Percentiles rank a stretch among this genome's conserved stretches.
These are phyloP conservation scores for Globisporangium sylvaticum DNA, from an alignment of 352 stramenopile genomes.

Conservation along the genomic window DNA sequence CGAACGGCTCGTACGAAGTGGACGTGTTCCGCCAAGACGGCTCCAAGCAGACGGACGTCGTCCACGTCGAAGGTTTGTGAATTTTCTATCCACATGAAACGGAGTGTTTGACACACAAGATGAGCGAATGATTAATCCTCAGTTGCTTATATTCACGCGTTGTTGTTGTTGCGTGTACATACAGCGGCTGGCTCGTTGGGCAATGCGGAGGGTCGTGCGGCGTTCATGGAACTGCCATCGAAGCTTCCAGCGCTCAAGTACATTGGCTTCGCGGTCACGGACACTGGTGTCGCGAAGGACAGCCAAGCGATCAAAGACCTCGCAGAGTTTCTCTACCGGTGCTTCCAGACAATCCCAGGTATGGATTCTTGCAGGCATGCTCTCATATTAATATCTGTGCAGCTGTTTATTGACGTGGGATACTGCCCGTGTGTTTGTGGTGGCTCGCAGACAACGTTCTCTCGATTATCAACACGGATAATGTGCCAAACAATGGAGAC, in stretches of 20 bases:
- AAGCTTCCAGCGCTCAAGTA: slow-evolving; percentile 25
- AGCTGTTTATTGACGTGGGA: neutral
- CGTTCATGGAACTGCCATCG: slow-evolving; percentile 27
- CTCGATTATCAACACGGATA: slow-evolving; percentile 81
- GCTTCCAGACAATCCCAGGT: slow-evolving; percentile 36
- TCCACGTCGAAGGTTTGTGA: slow-evolving; percentile 10
- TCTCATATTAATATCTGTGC: neutral
- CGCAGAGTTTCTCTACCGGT: slow-evolving; percentile 43
- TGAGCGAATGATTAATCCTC: neutral
- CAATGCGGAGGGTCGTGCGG: slow-evolving; percentile 13
- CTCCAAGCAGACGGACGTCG: slow-evolving; percentile 14
- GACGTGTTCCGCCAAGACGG: slow-evolving; percentile 30
- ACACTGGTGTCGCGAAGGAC: slow-evolving; percentile 27
- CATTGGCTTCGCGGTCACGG: slow-evolving; percentile 45
- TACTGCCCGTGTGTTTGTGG: slow-evolving; percentile 1
- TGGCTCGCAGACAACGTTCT: slow-evolving; percentile 34
- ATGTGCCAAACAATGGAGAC: slow-evolving; percentile 65
- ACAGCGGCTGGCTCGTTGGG: slow-evolving; percentile 27
- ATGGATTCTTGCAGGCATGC: slow-evolving; percentile 1
- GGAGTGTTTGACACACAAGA: neutral
- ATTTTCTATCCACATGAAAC: neutral
- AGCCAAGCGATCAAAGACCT: slow-evolving; percentile 46
- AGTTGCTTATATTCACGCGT: neutral
- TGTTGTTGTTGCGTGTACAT: neutral
- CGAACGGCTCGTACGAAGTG: slow-evolving; percentile 26